Percentiles rank a stretch among this genome's conserved stretches.
Evolutionary conservation across 2,329 filamentous ascomycete genomes (phyloP).

Genomic region (Verticillium klebahnii): DNA sequence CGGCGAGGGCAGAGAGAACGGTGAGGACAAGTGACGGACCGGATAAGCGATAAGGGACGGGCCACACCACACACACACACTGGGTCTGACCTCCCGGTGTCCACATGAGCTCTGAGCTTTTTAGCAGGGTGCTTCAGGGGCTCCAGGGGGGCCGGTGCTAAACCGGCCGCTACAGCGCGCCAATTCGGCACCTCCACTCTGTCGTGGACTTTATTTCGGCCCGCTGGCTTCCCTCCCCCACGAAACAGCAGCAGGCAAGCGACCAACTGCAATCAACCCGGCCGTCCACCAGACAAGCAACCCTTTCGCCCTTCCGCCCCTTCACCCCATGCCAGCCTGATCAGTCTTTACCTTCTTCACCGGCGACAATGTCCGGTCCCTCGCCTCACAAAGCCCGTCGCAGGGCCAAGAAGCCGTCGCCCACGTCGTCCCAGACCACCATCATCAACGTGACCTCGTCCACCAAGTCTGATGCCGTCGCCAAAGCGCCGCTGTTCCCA

Average conservation of each 20-base stretch:
- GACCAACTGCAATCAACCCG: not conserved
- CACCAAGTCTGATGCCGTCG: conserved; percentile 7
- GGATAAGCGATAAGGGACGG: not conserved
- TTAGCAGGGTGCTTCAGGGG: not conserved
- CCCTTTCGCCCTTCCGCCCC: not conserved
- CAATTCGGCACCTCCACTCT: not conserved
- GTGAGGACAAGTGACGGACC: not conserved
- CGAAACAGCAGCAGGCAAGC: not conserved
- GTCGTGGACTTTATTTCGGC: not conserved
- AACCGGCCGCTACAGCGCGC: not conserved
- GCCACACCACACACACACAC: too few species aligned
- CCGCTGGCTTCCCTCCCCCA: not conserved
- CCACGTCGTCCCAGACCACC: conserved; percentile 4
- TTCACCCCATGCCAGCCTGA: not conserved
- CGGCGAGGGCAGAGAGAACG: not conserved
- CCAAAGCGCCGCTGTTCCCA: conserved; percentile 72
- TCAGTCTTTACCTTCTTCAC: not conserved
- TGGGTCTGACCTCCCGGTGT: not conserved
- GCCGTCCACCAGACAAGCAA: not conserved
- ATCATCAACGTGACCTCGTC: conserved; percentile 6
- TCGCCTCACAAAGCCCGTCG: conserved; percentile 57
- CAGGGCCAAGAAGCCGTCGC: conserved; percentile 43
- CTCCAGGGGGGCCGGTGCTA: not conserved
- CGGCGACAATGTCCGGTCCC: conserved; percentile 44
- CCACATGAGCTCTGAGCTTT: not conserved